These are phyloP conservation scores for Rhodotorula diobovata DNA, from an alignment of 768 basidiomycete genomes.

Conservation along the genomic window DNA sequence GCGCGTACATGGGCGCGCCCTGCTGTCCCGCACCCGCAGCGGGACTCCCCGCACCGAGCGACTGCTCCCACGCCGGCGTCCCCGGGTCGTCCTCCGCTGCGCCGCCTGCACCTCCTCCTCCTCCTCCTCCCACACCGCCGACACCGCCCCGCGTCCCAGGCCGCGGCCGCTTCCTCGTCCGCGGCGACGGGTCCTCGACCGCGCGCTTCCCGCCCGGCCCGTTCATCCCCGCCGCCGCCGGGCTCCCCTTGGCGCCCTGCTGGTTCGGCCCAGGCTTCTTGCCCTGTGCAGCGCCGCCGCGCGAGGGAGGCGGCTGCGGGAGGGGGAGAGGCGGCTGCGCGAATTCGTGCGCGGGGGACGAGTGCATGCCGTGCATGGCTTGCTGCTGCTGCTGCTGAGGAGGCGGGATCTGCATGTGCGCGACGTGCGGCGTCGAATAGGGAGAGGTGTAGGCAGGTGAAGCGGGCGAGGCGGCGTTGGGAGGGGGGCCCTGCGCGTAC, in stretches of 20 bases:
- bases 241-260: constrained; percentile 1
- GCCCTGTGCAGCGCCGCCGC: constrained; percentile 6
- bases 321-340: neutral
- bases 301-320: constrained; percentile 15
- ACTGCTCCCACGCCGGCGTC: no score
- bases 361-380: constrained; percentile 1
- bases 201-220: constrained; percentile 14
- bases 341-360: constrained; percentile 15
- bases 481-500: neutral
- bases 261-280: neutral
- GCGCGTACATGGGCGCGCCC: constrained; percentile 1
- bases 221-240: constrained; percentile 13
- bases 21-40: neutral
- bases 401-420: constrained; percentile 23
- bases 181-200: constrained; percentile 28
- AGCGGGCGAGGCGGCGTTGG: constrained; percentile 30
- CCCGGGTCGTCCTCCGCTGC: constrained; percentile 10
- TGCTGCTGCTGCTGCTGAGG: neutral
- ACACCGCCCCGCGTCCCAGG: constrained; percentile 13
- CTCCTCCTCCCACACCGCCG: constrained; percentile 13
- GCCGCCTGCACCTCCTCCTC: no score
- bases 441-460: constrained; percentile 32
- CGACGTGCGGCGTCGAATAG: constrained; percentile 21
- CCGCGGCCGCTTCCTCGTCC: constrained; percentile 26
- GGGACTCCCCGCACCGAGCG: constrained; percentile 12